These are phyloP conservation scores for Geranium incanum DNA, from an alignment of 441 rosid species.

Conservation along the genomic window DNA sequence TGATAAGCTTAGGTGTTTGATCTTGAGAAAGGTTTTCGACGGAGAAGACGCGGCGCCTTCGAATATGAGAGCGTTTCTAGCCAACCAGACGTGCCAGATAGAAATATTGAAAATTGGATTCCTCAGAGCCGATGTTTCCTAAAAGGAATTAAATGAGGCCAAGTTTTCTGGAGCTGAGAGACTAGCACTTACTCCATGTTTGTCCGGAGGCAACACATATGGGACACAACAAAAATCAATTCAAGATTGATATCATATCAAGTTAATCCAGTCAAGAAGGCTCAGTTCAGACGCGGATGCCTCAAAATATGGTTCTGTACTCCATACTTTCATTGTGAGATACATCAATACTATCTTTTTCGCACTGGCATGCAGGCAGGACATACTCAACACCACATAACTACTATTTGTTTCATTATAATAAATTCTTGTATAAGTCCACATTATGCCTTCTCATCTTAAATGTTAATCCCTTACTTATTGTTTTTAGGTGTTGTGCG, in stretches of 20 bases:
- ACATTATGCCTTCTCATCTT: slow-evolving; percentile 3
- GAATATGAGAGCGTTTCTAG: no score
- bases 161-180: no score
- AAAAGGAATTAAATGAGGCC: no score
- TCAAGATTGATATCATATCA: neutral
- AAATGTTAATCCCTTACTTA: slow-evolving; percentile 15
- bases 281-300: neutral
- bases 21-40: no score
- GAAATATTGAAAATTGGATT: no score
- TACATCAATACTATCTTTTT: neutral
- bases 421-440: slow-evolving; percentile 2
- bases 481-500: slow-evolving; percentile 68
- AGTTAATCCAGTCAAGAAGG: neutral
- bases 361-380: neutral
- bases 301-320: neutral
- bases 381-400: neutral
- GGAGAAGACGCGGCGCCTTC: no score
- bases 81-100: no score
- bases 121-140: no score
- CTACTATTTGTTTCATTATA: neutral
- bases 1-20: no score
- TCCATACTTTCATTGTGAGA: neutral
- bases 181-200: neutral
- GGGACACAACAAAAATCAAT: neutral
- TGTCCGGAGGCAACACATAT: neutral